Evolutionary conservation across 176 grass and related monocot species (phyloP), one percentile per base, ranked within the genome.

Genomic region (Thalia dealbata): DNA sequence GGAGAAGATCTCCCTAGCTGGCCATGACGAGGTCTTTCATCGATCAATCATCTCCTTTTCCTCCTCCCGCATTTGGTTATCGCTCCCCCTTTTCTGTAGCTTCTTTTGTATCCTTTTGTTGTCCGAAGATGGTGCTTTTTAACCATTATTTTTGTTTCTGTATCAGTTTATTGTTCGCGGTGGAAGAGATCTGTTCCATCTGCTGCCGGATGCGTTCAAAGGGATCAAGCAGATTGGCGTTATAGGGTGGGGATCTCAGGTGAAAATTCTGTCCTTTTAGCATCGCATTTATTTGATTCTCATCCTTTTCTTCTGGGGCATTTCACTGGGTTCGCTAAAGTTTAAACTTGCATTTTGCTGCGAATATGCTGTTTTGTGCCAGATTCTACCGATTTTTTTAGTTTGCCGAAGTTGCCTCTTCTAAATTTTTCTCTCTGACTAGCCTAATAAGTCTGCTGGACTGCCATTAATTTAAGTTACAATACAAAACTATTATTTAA

Each of bases 1-100:
- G 95, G 87, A 97, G 85, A 97, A 97, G 90, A 72, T 97, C 73
- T 85, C 90, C 27, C 90, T 97, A 29, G 84, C 90, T 48, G 90
- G 95, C 26, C 87, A 97, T 27, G 87, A 91, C 27, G 93, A 92
- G 87, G 89, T 97, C 9, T 67, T 28, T 42, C 71, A 45, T 10
- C 1, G 0, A 0, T 44, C 3, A 0, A 1, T 15, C 10, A 16
- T 50, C 3, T 25, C 25, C 25, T 6, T 11, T 22, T 14, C 8
- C 23, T 50, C 23, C 68, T 12, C 14, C 68, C 41, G 29, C 13
- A 21, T 14, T n/a, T 38, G 32, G 32, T 38, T 38, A 38, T 78
- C 48, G 16, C 11, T 55, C 19, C 2, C 6, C 64, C 25, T 1
- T 15, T 8, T 50, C 11, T 16, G 0, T 26, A 68, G 0, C 27